A percentile compares a stretch with the other conserved stretches of the same genome.
phyloP scores from a whole-genome alignment of 169 alveolate genomes.

The Hepatocystis sp. region DNA sequence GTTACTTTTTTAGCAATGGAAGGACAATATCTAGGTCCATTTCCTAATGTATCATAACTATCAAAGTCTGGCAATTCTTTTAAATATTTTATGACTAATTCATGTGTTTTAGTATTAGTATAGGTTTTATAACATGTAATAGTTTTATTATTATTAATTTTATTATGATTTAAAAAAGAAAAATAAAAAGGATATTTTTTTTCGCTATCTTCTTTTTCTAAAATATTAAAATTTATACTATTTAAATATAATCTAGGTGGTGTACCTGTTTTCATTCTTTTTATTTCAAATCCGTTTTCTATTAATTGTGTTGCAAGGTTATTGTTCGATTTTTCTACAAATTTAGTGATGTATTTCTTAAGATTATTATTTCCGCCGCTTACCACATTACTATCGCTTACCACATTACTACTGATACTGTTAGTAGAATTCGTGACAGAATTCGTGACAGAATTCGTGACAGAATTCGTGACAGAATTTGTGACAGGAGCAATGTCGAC shows the following conservation, averaged over 20 bases:
- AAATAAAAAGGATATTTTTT: slow-evolving; percentile 85
- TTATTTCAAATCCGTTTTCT: slow-evolving; percentile 76
- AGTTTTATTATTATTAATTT: slow-evolving; percentile 62
- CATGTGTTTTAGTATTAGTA: slow-evolving; percentile 89
- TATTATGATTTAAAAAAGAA: slow-evolving; percentile 83
- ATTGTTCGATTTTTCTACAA: slow-evolving; percentile 36
- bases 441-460: no score
- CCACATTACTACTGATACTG: no score
- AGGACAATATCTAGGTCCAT: slow-evolving; percentile 96
- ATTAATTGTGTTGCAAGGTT: slow-evolving; percentile 34
- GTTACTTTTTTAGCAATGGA: slow-evolving; percentile 89
- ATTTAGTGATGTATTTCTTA: no score
- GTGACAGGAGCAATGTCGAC: no score
- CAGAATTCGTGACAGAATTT: no score
- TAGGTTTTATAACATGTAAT: slow-evolving; percentile 87
- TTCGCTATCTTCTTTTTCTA: slow-evolving; percentile 90
- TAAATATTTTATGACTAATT: slow-evolving; percentile 79
- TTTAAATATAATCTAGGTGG: slow-evolving; percentile 91
- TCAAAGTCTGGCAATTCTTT: slow-evolving; percentile 85
- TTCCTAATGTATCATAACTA: slow-evolving; percentile 86
- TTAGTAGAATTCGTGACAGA: no score
- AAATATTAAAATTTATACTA: slow-evolving; percentile 85
- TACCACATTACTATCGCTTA: no score
- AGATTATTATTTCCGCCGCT: no score
- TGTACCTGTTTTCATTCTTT: slow-evolving; percentile 89